These are phyloP conservation scores for Fragaria iinumae DNA, from an alignment of 306 rosid genomes.

Conservation along the genomic window DNA sequence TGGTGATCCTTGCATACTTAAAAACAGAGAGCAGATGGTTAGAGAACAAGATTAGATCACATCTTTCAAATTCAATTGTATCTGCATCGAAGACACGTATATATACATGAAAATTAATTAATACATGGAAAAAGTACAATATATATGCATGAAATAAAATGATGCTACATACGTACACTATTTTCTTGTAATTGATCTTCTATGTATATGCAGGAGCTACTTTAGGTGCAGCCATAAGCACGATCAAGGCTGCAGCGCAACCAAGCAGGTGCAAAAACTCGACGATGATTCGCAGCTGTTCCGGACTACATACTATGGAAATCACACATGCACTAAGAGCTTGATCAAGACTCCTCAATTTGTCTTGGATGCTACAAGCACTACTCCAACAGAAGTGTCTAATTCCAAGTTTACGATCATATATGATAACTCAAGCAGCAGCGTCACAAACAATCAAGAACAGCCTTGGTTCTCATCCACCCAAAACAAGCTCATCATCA, in stretches of 20 bases:
- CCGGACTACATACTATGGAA: slow-evolving; percentile 48
- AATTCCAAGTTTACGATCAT: slow-evolving; percentile 27
- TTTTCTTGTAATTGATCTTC: too few species aligned
- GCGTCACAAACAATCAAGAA: not conserved
- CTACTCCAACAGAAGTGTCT: slow-evolving; percentile 17
- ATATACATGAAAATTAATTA: too few species aligned
- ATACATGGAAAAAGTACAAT: too few species aligned
- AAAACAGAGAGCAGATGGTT: too few species aligned
- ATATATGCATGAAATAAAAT: not conserved
- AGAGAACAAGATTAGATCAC: too few species aligned
- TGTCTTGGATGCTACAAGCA: slow-evolving; percentile 32
- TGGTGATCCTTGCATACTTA: too few species aligned
- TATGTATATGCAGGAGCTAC: slow-evolving; percentile 46
- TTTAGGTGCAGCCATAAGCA: slow-evolving; percentile 69
- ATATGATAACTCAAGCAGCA: slow-evolving; percentile 28
- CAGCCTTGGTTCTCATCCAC: slow-evolving; percentile 22
- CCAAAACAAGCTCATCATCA: not conserved
- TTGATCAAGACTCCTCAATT: slow-evolving; percentile 35
- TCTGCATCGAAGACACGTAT: not conserved
- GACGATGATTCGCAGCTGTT: slow-evolving; percentile 44
- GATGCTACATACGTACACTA: not conserved
- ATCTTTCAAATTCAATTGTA: too few species aligned
- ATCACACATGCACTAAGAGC: slow-evolving; percentile 51
- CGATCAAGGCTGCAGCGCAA: slow-evolving; percentile 67
- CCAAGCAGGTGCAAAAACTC: slow-evolving; percentile 62